Evolutionary conservation across 1,284 basidiomycete genomes (phyloP), one percentile per base, ranked within the genome.

Genomic region (Austroboletus novae-zelandiae): DNA sequence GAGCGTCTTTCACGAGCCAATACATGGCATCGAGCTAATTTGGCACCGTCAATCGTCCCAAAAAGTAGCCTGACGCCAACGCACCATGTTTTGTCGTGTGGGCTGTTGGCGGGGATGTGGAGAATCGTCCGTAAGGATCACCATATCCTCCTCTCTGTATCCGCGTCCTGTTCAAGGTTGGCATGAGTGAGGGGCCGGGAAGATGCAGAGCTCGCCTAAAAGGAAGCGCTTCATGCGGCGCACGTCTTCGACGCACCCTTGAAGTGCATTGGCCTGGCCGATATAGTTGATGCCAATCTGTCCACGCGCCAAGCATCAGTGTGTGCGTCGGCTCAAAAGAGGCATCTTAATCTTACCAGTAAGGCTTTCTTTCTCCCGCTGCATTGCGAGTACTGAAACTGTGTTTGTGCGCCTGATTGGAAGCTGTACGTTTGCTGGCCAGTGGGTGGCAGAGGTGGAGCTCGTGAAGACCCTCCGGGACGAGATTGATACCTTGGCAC

Each of bases 221-320:
- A 95, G 71, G 73, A 95, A 95, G 8, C 73, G 64, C 59, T 82
- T 74, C 49, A 96, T 80, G 63, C 94, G 94, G 41, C 76, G 71
- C 0, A 83, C 92, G 60, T 97, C 94, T 66, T 96, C 94, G 68
- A 94, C 91, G 60, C 94, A 96, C 3, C 94, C 93, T 20, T 74
- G 71, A 34, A 96, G 71, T 61, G 84, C 81, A 9, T 73, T 77
- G 2, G 68, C 63, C 54, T 83, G 79, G 5, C 86, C 82, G 48
- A 81, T 61, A 66, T 95, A 96, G 72, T 95, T 94, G 65, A 94
- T 86, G 2, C 90, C 90, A 51, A 91, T 81, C 86, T 90, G 44
- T 43, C 25, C 43, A 34, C 15, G 17, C 20, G 32, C 32, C 46
- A 23, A 42, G 43, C 32, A 27, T 48, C 9, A 18, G 11, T 30